Percentiles rank a stretch among this genome's conserved stretches.
These are phyloP conservation scores for Cystoderma amianthinum DNA, from an alignment of 768 basidiomycete species.

Conservation along the genomic window DNA sequence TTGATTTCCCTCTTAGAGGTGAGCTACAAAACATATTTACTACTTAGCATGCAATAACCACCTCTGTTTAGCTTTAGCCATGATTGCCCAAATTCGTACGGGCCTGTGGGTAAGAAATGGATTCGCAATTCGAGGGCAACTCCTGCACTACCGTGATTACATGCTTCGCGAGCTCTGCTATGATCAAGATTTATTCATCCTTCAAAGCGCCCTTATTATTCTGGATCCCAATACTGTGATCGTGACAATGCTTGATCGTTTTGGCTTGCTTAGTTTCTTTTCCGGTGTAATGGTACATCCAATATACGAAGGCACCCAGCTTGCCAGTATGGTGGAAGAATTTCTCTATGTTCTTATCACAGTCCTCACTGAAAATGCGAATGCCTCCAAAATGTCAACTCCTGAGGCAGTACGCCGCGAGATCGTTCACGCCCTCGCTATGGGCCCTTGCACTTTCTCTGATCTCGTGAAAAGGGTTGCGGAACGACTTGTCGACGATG, in stretches of 20 bases:
- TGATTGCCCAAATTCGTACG: constrained; percentile 92
- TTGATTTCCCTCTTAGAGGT: constrained; percentile 91
- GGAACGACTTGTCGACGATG: constrained; percentile 81
- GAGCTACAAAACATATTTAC: constrained; percentile 12
- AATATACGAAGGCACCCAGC: constrained; percentile 62
- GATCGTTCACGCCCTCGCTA: constrained; percentile 84
- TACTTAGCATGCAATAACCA: constrained; percentile 1
- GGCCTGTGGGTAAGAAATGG: constrained; percentile 98
- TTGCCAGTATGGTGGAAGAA: constrained; percentile 88
- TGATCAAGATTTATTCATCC: constrained; percentile 88
- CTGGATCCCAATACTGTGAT: constrained; percentile 76
- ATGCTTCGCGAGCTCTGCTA: constrained; percentile 94
- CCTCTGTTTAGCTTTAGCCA: constrained; percentile 58
- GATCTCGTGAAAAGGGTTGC: constrained; percentile 89
- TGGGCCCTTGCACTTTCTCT: constrained; percentile 83
- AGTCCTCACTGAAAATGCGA: constrained; percentile 76
- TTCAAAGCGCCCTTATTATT: constrained; percentile 78
- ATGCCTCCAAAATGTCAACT: constrained; percentile 61
- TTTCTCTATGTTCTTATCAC: constrained; percentile 83
- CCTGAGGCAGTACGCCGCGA: constrained; percentile 68
- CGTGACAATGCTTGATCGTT: constrained; percentile 85
- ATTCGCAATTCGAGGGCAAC: constrained; percentile 89
- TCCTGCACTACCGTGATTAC: constrained; percentile 94
- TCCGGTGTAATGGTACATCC: constrained; percentile 53
- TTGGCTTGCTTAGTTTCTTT: constrained; percentile 78